phyloP scores from a whole-genome alignment of 768 basidiomycete species.

The Hortiboletus campestris region DNA sequence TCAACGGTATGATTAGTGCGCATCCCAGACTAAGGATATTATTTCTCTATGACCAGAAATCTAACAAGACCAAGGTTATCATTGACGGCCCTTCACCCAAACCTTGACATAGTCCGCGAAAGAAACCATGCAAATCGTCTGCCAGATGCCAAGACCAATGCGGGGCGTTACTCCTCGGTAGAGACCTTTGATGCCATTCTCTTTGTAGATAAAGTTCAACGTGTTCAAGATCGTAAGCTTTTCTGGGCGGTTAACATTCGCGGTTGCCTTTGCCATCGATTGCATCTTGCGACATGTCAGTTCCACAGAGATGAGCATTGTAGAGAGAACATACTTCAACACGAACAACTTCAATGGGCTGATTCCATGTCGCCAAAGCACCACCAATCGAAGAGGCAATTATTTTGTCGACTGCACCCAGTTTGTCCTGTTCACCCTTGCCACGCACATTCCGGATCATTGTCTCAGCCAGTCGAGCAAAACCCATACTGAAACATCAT shows the following conservation, averaged over 20 bases:
- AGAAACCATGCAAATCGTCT: slow-evolving; percentile 98
- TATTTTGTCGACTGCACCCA: slow-evolving; percentile 84
- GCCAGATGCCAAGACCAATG: slow-evolving; percentile 94
- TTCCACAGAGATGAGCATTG: not conserved
- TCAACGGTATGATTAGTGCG: slow-evolving; percentile 14
- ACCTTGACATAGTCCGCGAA: slow-evolving; percentile 94
- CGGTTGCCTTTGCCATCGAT: slow-evolving; percentile 87
- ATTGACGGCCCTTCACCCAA: slow-evolving; percentile 57
- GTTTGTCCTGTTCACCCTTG: slow-evolving; percentile 70
- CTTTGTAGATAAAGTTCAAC: slow-evolving; percentile 89
- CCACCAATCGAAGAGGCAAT: slow-evolving; percentile 85
- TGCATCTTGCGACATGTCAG: slow-evolving; percentile 72
- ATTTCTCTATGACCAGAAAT: slow-evolving; percentile 21
- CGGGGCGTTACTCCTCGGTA: slow-evolving; percentile 98
- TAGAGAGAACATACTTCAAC: slow-evolving; percentile 65
- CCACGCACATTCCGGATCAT: slow-evolving; percentile 76
- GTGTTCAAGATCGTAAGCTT: slow-evolving; percentile 93
- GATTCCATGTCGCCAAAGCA: slow-evolving; percentile 98
- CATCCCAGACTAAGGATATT: slow-evolving; percentile 20
- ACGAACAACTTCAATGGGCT: slow-evolving; percentile 96
- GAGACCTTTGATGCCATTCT: slow-evolving; percentile 93
- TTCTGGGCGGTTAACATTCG: slow-evolving; percentile 75
- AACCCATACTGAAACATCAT: slow-evolving; percentile 73
- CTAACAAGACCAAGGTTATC: slow-evolving; percentile 7
- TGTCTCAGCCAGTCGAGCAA: slow-evolving; percentile 88